A percentile compares a stretch with the other conserved stretches of the same genome.
Evolutionary conservation across 139 green algal species (phyloP).

Genomic region (Nannochloris sp.): DNA sequence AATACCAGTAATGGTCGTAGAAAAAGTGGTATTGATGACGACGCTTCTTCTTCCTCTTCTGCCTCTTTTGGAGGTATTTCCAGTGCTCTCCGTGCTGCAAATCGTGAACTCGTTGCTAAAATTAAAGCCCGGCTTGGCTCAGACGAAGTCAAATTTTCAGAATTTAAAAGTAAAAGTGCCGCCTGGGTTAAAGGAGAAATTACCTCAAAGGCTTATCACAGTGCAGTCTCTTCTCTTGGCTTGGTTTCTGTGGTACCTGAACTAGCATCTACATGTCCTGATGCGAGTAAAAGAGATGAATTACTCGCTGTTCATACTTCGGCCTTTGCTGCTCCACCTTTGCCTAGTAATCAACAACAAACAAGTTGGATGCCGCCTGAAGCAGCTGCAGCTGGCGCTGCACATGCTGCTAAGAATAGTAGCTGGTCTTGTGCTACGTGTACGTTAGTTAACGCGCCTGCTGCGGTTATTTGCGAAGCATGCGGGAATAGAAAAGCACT

Average conservation of each 20-base stretch:
- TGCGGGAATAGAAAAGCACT: conserved; percentile 31
- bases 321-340: conserved; percentile 20
- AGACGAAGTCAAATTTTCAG: conserved; percentile 36
- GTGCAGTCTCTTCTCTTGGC: conserved; percentile 32
- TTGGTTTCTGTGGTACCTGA: conserved; percentile 51
- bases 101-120: conserved; percentile 53
- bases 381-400: conserved; percentile 42
- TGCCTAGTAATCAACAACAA: conserved; percentile 1
- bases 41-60: neutral
- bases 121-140: conserved; percentile 41
- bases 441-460: conserved; percentile 45
- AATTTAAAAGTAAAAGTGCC: conserved; percentile 32
- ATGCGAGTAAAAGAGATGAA: conserved; percentile 28
- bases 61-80: conserved; percentile 31
- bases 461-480: conserved; percentile 35
- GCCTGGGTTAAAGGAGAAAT: conserved; percentile 41
- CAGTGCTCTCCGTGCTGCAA: conserved; percentile 51
- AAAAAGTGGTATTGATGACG: neutral
- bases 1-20: too few species aligned
- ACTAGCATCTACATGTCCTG: conserved; percentile 58
- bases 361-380: conserved; percentile 60
- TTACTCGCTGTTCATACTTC: conserved; percentile 48
- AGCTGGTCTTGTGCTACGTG: conserved; percentile 47
- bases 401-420: conserved; percentile 24
- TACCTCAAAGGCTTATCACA: conserved; percentile 33